Conservation (phyloP, 805 yeast genomes). For the Lipomyces orientalis region DNA sequence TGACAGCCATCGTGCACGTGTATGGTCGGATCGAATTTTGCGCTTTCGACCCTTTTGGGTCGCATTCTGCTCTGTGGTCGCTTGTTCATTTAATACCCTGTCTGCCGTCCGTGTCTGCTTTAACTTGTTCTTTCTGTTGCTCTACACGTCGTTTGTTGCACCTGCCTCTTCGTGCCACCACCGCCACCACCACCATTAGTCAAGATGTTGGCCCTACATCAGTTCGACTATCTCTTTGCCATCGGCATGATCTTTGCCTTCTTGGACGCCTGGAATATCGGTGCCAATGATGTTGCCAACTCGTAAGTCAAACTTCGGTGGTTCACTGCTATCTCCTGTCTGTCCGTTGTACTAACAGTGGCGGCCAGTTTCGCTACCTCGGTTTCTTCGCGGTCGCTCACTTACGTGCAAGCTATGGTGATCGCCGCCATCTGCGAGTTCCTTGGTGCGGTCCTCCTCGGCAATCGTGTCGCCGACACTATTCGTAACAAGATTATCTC, state of each 20-base stretch:
- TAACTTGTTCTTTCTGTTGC: not conserved
- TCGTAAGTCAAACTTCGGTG: constrained; percentile 46
- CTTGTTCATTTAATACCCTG: too few relatives aligned
- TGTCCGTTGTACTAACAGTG: not conserved
- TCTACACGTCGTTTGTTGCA: not conserved
- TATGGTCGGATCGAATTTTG: too few relatives aligned
- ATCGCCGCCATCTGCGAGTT: constrained; percentile 75
- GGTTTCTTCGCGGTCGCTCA: constrained; percentile 69
- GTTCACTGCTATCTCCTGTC: not conserved
- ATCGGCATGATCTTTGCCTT: constrained; percentile 68
- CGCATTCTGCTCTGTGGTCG: too few relatives aligned
- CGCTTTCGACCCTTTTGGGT: too few relatives aligned
- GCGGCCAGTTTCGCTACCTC: constrained; percentile 64
- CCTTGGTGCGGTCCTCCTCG: constrained; percentile 74
- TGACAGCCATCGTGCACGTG: too few relatives aligned
- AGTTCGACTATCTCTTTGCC: constrained; percentile 74
- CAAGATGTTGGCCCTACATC: constrained; percentile 47
- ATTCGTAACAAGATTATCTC: constrained; percentile 65
- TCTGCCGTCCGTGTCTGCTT: too few relatives aligned
- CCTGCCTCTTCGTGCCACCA: not conserved
- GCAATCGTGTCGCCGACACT: constrained; percentile 75
- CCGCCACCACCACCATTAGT: not conserved
- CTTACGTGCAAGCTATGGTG: constrained; percentile 77
- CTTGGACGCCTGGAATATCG: constrained; percentile 79
- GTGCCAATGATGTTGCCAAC: constrained; percentile 83